Percentiles rank a stretch among this genome's conserved stretches.
Conservation (phyloP, 1,284 basidiomycete genomes). For the Rhodotorula sp. region DNA sequence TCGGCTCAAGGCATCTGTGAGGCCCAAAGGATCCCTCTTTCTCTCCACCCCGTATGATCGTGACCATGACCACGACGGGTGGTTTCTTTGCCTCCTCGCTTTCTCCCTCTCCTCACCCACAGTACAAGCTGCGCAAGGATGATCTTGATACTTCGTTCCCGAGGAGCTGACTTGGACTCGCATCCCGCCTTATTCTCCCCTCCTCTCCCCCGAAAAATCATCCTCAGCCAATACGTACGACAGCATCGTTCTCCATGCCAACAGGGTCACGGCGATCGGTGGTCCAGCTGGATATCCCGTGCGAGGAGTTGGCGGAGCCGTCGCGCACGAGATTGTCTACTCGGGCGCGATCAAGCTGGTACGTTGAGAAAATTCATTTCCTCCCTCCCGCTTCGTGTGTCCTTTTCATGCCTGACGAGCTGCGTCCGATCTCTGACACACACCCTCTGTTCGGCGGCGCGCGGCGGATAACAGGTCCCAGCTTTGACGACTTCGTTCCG, state of each 20-base stretch:
- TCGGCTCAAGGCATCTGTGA: conserved; percentile 30
- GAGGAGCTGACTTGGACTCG: neutral
- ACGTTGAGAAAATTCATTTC: too few relatives aligned
- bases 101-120: too few relatives aligned
- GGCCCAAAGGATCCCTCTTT: neutral
- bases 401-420: neutral
- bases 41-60: neutral
- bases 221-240: conserved; percentile 3
- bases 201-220: neutral
- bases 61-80: too few relatives aligned
- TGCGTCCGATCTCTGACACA: neutral
- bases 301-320: neutral
- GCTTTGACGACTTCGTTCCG: conserved; percentile 24
- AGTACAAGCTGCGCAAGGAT: too few relatives aligned
- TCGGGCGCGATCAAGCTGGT: conserved; percentile 6
- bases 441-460: neutral
- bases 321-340: conserved; percentile 6
- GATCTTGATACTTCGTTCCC: too few relatives aligned
- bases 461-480: conserved; percentile 1
- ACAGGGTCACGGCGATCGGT: neutral
- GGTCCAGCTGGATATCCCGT: neutral
- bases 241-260: neutral
- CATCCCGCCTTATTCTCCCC: neutral
- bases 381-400: too few relatives aligned
- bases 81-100: neutral